Evolutionary conservation across 2,329 filamentous ascomycete species (phyloP).

Genomic region (Penicillium aurantiogriseum): DNA sequence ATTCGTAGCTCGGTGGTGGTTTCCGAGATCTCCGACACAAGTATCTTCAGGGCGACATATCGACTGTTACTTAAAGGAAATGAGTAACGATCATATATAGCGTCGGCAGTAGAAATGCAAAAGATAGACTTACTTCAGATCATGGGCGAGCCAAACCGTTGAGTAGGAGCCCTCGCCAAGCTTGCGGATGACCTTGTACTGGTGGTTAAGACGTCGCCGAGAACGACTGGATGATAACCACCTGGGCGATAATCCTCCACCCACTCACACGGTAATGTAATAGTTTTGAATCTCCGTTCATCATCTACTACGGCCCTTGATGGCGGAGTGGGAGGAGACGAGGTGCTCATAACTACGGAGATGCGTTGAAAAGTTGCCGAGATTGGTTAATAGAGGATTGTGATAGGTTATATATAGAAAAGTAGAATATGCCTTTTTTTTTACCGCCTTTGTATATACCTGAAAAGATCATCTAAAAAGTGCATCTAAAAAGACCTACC

Average conservation of each 20-base stretch:
- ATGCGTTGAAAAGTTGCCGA: constrained; percentile 3
- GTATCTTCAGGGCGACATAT: constrained; percentile 36
- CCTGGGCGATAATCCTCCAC: constrained; percentile 38
- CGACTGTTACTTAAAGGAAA: constrained; percentile 12
- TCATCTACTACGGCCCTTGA: constrained; percentile 9
- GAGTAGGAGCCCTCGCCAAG: constrained; percentile 47
- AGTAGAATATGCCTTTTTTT: too few relatives aligned
- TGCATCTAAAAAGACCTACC: too few relatives aligned
- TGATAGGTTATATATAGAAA: not conserved
- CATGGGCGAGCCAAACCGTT: constrained; percentile 47
- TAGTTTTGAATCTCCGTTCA: constrained; percentile 18
- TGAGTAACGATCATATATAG: constrained; percentile 12
- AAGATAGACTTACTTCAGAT: constrained; percentile 27
- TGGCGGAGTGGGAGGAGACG: constrained; percentile 16
- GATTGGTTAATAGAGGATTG: not conserved
- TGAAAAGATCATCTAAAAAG: too few relatives aligned
- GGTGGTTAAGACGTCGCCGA: constrained; percentile 44
- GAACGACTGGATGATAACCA: constrained; percentile 44
- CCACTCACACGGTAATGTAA: constrained; percentile 23
- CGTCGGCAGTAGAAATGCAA: constrained; percentile 5
- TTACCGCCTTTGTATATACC: too few relatives aligned
- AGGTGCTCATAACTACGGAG: constrained; percentile 13
- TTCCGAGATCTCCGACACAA: constrained; percentile 25
- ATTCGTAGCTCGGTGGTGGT: constrained; percentile 19
- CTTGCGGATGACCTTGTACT: constrained; percentile 48